phyloP scores from a whole-genome alignment of 2,329 filamentous ascomycete species.

The Alternaria brassicicola region DNA sequence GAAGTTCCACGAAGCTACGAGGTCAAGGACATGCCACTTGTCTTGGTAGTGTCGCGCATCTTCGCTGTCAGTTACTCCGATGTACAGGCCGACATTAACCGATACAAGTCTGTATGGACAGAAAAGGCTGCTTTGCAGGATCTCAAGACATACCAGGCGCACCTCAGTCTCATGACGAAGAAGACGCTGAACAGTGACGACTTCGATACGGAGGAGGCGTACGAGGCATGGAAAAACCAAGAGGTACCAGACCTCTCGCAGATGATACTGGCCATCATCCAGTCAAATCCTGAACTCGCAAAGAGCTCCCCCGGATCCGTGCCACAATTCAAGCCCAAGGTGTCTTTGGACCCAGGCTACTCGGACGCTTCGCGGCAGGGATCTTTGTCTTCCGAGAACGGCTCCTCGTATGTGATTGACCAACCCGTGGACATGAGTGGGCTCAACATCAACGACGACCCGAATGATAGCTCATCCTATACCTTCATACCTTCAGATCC shows the following conservation, averaged over 20 bases:
- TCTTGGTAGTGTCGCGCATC: slow-evolving; percentile 82
- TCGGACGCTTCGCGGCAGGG: slow-evolving; percentile 55
- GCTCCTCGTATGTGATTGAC: slow-evolving; percentile 65
- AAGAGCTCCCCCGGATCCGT: slow-evolving; percentile 71
- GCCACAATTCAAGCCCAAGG: slow-evolving; percentile 60
- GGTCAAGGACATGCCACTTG: slow-evolving; percentile 95
- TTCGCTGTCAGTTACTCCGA: slow-evolving; percentile 81
- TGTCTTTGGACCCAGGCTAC: slow-evolving; percentile 51
- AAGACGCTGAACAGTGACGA: slow-evolving; percentile 81
- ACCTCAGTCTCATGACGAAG: slow-evolving; percentile 78
- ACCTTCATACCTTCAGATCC: slow-evolving; percentile 90
- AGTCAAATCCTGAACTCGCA: slow-evolving; percentile 81
- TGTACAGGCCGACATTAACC: slow-evolving; percentile 86
- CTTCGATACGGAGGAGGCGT: slow-evolving; percentile 88
- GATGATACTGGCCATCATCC: slow-evolving; percentile 91
- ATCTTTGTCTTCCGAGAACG: slow-evolving; percentile 52
- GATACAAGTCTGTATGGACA: slow-evolving; percentile 81
- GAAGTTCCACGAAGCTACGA: slow-evolving; percentile 85
- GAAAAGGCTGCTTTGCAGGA: slow-evolving; percentile 89
- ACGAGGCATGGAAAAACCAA: slow-evolving; percentile 87
- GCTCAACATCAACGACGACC: slow-evolving; percentile 64
- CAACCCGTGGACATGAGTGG: slow-evolving; percentile 70
- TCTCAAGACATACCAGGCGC: slow-evolving; percentile 90
- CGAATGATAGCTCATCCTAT: slow-evolving; percentile 68
- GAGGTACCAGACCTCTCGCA: slow-evolving; percentile 86